Evolutionary conservation across 2,329 filamentous ascomycete species (phyloP).

Genomic region (Paradendryphiella salina): DNA sequence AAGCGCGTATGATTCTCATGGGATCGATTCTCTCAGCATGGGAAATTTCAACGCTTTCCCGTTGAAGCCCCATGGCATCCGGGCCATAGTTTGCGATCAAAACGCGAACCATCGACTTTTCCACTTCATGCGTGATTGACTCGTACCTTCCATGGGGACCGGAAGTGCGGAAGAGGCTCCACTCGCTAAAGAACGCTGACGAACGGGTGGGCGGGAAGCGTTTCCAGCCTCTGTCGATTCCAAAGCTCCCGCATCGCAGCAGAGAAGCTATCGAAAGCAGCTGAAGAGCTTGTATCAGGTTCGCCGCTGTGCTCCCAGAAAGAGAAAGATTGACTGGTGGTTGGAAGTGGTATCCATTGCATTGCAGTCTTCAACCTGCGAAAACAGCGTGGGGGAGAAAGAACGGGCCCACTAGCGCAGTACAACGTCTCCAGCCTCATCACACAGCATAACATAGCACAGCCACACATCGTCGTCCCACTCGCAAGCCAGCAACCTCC

Average conservation of each 20-base stretch:
- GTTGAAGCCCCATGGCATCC: neutral
- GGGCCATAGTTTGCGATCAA: neutral
- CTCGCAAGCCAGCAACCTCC: too few species aligned
- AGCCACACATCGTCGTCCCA: slow-evolving; percentile 4
- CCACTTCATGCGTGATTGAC: neutral
- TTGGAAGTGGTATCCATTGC: neutral
- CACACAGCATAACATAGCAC: neutral
- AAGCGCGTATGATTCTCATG: neutral
- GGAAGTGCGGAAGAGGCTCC: slow-evolving; percentile 29
- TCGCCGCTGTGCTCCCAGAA: neutral
- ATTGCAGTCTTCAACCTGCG: neutral
- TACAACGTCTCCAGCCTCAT: slow-evolving; percentile 7
- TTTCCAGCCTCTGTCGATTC: neutral
- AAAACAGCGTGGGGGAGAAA: neutral
- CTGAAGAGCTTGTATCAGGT: neutral
- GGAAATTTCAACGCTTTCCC: neutral
- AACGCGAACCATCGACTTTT: neutral
- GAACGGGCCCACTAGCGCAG: slow-evolving; percentile 11
- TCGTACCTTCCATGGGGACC: slow-evolving; percentile 14
- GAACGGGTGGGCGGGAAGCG: slow-evolving; percentile 11
- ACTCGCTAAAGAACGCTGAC: slow-evolving; percentile 26
- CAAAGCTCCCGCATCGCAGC: neutral
- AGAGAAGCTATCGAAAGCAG: neutral
- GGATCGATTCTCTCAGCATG: neutral
- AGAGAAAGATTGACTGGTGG: neutral